phyloP scores from a whole-genome alignment of 208 protist species.

The Acanthamoeba quina region DNA sequence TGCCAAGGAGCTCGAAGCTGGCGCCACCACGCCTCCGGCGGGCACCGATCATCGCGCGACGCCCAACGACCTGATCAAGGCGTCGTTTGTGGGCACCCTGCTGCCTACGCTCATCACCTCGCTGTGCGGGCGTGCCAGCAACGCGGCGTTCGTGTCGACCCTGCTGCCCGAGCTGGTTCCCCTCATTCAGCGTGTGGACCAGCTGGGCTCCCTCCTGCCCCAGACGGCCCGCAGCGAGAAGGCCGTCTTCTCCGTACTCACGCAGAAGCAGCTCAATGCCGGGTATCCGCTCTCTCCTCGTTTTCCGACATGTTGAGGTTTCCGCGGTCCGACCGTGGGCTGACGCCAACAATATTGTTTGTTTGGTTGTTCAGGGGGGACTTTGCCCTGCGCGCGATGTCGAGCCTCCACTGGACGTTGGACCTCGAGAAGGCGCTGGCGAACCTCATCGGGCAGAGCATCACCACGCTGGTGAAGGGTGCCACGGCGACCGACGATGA shows the following conservation, averaged over 20 bases:
- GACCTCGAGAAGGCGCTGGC: slow-evolving; percentile 60
- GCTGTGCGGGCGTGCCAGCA: not conserved
- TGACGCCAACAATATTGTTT: not conserved
- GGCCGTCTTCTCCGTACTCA: not conserved
- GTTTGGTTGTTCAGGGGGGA: not conserved
- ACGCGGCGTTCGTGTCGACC: not conserved
- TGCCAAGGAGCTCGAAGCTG: not conserved
- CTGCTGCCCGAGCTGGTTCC: slow-evolving; percentile 31
- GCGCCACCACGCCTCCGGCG: not conserved
- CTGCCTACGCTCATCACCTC: slow-evolving; percentile 48
- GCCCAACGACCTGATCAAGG: not conserved
- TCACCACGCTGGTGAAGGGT: slow-evolving; percentile 17
- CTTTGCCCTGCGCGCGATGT: slow-evolving; percentile 25
- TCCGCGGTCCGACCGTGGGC: not conserved
- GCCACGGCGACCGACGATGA: not conserved
- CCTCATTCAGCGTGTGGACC: slow-evolving; percentile 21
- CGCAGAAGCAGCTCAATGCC: not conserved
- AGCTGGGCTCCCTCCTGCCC: not conserved
- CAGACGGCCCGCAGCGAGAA: not conserved
- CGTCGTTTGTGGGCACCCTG: slow-evolving; percentile 18
- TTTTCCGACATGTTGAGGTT: no score
- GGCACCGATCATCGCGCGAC: no score
- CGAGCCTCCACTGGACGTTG: slow-evolving; percentile 44
- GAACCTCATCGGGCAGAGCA: slow-evolving; percentile 18
- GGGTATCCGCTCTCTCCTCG: not conserved